Evolutionary conservation across 305 asterid species (phyloP).

Genomic region (Andrographis paniculata): DNA sequence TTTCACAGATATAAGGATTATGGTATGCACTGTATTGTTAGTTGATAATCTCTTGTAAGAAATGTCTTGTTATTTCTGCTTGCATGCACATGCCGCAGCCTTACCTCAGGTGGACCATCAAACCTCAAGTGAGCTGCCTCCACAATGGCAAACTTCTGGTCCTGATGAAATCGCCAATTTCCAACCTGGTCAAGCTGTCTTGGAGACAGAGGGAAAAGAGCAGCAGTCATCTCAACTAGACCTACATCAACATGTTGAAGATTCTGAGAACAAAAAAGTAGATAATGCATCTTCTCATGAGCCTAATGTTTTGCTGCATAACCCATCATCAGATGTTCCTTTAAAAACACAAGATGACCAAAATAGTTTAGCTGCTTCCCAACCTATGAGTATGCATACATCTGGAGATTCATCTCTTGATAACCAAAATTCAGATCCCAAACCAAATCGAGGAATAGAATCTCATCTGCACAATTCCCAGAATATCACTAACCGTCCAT

Average conservation of each 20-base stretch:
- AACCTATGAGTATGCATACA: conserved; percentile 27
- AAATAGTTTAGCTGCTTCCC: conserved; percentile 27
- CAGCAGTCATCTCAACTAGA: conserved; percentile 39
- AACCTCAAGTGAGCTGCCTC: conserved; percentile 40
- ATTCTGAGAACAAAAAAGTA: conserved; percentile 37
- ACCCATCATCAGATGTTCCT: conserved; percentile 23
- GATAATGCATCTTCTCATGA: conserved; percentile 30
- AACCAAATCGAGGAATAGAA: conserved; percentile 34
- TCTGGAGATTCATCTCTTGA: conserved; percentile 34
- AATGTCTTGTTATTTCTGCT: background rate
- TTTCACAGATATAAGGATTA: conserved; percentile 12
- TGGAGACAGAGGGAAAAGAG: conserved; percentile 31
- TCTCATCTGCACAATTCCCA: conserved; percentile 33
- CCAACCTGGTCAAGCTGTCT: conserved; percentile 39
- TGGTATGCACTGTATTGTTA: background rate
- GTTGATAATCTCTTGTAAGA: background rate
- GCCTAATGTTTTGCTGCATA: conserved; percentile 24
- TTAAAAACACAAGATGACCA: conserved; percentile 27
- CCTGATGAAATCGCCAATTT: conserved; percentile 36
- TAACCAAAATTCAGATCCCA: conserved; percentile 22
- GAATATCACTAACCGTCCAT: conserved; percentile 28
- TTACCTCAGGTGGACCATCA: conserved; percentile 45
- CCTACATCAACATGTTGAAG: conserved; percentile 33
- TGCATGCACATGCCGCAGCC: conserved; percentile 26
- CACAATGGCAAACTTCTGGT: conserved; percentile 60